Conservation (phyloP, 2,329 filamentous ascomycete genomes). For the Pestalotiopsis sp. region DNA sequence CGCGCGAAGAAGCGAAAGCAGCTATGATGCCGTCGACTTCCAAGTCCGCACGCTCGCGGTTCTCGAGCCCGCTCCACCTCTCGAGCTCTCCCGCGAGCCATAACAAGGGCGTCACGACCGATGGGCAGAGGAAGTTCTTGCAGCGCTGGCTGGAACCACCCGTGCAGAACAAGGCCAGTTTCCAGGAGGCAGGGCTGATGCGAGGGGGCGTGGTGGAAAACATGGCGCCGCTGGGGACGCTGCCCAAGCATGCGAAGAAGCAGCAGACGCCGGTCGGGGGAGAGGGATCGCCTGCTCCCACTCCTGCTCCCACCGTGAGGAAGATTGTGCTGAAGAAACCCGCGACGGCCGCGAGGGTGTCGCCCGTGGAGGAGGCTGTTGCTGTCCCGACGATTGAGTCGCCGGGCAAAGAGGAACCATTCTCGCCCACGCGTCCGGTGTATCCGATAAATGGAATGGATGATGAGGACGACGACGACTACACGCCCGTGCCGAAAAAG, state of each 20-base stretch:
- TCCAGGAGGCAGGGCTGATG: conserved; percentile 75
- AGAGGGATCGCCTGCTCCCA: conserved; percentile 28
- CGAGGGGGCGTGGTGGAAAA: conserved; percentile 77
- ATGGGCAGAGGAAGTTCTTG: conserved; percentile 52
- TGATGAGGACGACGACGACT: conserved; percentile 45
- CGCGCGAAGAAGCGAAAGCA: background rate
- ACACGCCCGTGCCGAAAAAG: conserved; percentile 44
- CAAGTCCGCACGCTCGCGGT: conserved; percentile 50
- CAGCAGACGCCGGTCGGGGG: conserved; percentile 30
- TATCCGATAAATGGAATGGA: conserved; percentile 23
- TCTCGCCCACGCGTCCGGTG: conserved; percentile 16
- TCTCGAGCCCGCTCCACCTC: conserved; percentile 52
- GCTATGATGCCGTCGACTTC: conserved; percentile 27
- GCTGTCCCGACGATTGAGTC: background rate
- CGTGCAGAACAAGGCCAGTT: conserved; percentile 68
- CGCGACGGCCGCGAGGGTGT: conserved; percentile 30
- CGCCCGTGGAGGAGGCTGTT: conserved; percentile 22
- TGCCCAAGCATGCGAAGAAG: conserved; percentile 67
- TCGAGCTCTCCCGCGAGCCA: conserved; percentile 37
- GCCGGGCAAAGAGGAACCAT: background rate
- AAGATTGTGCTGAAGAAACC: conserved; percentile 33
- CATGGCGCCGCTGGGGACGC: conserved; percentile 80
- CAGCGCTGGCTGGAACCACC: conserved; percentile 62
- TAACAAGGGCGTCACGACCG: conserved; percentile 27
- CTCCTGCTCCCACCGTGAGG: conserved; percentile 24